These are phyloP conservation scores for Phytophthora pluvialis DNA, from an alignment of 352 stramenopile genomes.

Conservation along the genomic window DNA sequence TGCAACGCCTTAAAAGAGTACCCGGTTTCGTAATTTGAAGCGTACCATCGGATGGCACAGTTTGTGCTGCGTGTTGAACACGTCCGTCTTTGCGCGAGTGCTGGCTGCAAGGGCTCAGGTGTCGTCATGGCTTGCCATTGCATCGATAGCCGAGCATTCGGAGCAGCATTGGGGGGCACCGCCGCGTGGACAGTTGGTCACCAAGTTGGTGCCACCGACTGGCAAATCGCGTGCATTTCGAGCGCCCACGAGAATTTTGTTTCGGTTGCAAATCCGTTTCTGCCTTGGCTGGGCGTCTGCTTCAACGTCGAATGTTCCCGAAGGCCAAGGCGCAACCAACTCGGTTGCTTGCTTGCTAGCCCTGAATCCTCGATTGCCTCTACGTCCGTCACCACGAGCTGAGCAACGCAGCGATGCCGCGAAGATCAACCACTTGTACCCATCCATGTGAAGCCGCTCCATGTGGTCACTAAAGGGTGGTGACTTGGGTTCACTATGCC, in stretches of 20 bases:
- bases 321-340: constrained; percentile 3
- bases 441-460: too few relatives aligned
- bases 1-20: not conserved
- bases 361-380: not conserved
- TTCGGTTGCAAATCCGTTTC: constrained; percentile 27
- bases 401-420: constrained; percentile 8
- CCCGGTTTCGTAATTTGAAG: not conserved
- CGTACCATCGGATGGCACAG: not conserved
- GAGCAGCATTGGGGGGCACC: too few relatives aligned
- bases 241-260: constrained; percentile 32
- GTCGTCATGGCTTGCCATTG: constrained; percentile 3
- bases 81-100: constrained; percentile 6
- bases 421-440: too few relatives aligned
- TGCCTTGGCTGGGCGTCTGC: constrained; percentile 1
- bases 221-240: constrained; percentile 23
- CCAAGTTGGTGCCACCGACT: not conserved
- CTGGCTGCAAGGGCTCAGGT: not conserved
- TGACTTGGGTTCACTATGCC: not conserved
- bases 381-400: constrained; percentile 8
- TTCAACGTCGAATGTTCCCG: constrained; percentile 37
- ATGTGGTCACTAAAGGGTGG: not conserved
- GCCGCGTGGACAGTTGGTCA: not conserved
- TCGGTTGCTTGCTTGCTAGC: constrained; percentile 2
- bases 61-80: constrained; percentile 3
- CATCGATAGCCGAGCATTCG: not conserved